Evolutionary conservation across 1,284 basidiomycete genomes (phyloP).

Genomic region (Marasmius tenuissimus): DNA sequence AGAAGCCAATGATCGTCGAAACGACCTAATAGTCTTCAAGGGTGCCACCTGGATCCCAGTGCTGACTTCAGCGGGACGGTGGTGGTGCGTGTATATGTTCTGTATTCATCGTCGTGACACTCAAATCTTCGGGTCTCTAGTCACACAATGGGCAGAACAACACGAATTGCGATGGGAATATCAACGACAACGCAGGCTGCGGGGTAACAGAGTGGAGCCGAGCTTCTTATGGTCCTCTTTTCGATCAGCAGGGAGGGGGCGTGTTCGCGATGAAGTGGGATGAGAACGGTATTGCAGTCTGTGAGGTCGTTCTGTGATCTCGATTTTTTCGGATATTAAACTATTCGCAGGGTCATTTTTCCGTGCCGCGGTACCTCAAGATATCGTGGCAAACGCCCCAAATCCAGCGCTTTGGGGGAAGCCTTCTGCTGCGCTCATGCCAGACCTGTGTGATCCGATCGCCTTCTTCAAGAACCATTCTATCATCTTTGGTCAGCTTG

Average conservation of each 20-base stretch:
- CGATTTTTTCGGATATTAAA: not conserved
- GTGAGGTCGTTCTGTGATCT: constrained; percentile 39
- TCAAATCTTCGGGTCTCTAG: constrained; percentile 21
- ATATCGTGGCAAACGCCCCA: constrained; percentile 56
- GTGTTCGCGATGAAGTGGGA: constrained; percentile 82
- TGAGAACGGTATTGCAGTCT: constrained; percentile 67
- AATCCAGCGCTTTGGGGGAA: constrained; percentile 61
- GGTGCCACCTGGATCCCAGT: constrained; percentile 44
- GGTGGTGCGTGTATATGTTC: constrained; percentile 39
- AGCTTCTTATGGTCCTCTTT: constrained; percentile 70
- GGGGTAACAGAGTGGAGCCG: constrained; percentile 69
- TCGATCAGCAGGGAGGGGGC: constrained; percentile 73
- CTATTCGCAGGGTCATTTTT: constrained; percentile 64
- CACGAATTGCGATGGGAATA: constrained; percentile 53
- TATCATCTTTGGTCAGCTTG: constrained; percentile 55
- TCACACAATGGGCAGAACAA: constrained; percentile 41
- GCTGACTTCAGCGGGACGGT: constrained; percentile 58
- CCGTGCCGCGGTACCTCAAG: constrained; percentile 66
- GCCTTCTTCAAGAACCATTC: constrained; percentile 62
- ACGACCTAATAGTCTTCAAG: constrained; percentile 22
- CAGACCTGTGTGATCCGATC: constrained; percentile 57
- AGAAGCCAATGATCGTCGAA: not conserved
- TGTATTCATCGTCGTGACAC: not conserved
- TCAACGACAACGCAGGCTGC: constrained; percentile 64
- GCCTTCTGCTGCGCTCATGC: constrained; percentile 61